These are phyloP conservation scores for Eimeria maxima DNA, from an alignment of 169 alveolate genomes.

Conservation along the genomic window DNA sequence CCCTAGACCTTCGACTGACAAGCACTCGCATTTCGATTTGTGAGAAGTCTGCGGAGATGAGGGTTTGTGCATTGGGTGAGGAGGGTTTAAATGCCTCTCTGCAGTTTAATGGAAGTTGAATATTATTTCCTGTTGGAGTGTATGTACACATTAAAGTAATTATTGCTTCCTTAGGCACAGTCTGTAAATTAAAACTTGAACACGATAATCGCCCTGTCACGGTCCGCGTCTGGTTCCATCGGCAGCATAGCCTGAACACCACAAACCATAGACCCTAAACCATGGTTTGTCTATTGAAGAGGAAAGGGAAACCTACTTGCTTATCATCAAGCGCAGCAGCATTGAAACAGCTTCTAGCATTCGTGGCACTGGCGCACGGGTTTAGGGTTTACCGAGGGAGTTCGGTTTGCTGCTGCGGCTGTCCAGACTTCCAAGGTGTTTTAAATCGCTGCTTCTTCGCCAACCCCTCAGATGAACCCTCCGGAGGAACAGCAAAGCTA, in stretches of 20 bases:
- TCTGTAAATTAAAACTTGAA: constrained; percentile 87
- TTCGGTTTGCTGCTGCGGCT: background rate
- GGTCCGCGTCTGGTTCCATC: constrained; percentile 88
- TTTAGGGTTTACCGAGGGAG: constrained; percentile 31
- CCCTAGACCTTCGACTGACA: constrained; percentile 22
- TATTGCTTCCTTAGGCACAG: constrained; percentile 78
- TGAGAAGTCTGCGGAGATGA: constrained; percentile 78
- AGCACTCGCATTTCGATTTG: constrained; percentile 81
- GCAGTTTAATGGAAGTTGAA: constrained; percentile 7
- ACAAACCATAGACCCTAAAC: constrained; percentile 7
- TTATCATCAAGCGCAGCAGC: too few species aligned
- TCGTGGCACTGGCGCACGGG: background rate
- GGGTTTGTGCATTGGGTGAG: constrained; percentile 11
- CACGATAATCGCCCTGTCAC: constrained; percentile 89
- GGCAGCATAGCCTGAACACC: constrained; percentile 65
- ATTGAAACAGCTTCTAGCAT: too few species aligned
- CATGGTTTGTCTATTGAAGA: background rate
- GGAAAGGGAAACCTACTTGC: too few species aligned
- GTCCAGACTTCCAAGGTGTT: constrained; percentile 13
- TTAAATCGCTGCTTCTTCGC: background rate
- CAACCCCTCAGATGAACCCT: background rate
- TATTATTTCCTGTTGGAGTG: background rate
- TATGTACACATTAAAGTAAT: background rate
- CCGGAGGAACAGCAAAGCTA: constrained; percentile 4
- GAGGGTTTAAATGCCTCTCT: constrained; percentile 79